phyloP scores from a whole-genome alignment of 2,329 filamentous ascomycete species.

The Aspergillus eucalypticola region DNA sequence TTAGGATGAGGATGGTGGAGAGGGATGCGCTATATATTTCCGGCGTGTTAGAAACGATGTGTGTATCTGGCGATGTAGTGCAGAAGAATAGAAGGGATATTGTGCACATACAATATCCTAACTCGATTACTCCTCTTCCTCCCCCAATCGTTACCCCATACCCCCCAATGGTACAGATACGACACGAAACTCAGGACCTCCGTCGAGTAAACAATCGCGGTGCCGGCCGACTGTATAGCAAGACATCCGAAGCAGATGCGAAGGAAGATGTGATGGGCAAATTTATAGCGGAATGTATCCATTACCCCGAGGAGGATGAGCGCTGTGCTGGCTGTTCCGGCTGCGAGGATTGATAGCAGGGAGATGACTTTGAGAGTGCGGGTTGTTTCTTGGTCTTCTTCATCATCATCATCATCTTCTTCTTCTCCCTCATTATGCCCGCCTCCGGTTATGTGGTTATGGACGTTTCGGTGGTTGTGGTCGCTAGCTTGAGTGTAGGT shows the following conservation, averaged over 20 bases:
- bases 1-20: conserved; percentile 22
- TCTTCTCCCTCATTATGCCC: conserved; percentile 7
- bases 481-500: neutral
- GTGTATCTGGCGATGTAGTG: neutral
- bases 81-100: neutral
- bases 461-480: neutral
- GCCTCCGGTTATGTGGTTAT: neutral
- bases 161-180: conserved; percentile 17
- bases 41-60: neutral
- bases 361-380: conserved; percentile 22
- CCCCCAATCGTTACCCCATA: conserved; percentile 16
- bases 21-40: conserved; percentile 17
- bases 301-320: conserved; percentile 23
- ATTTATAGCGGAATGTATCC: conserved; percentile 25
- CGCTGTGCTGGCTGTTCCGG: conserved; percentile 16
- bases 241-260: conserved; percentile 22
- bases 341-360: conserved; percentile 21
- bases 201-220: conserved; percentile 24
- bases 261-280: conserved; percentile 21
- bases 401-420: conserved; percentile 7
- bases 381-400: conserved; percentile 19
- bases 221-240: conserved; percentile 23
- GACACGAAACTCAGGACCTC: conserved; percentile 23
- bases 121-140: conserved; percentile 16
- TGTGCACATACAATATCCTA: conserved; percentile 20